Evolutionary conservation across 352 stramenopile genomes (phyloP), one percentile per base, ranked within the genome.

Genomic region (Pythium volutum): DNA sequence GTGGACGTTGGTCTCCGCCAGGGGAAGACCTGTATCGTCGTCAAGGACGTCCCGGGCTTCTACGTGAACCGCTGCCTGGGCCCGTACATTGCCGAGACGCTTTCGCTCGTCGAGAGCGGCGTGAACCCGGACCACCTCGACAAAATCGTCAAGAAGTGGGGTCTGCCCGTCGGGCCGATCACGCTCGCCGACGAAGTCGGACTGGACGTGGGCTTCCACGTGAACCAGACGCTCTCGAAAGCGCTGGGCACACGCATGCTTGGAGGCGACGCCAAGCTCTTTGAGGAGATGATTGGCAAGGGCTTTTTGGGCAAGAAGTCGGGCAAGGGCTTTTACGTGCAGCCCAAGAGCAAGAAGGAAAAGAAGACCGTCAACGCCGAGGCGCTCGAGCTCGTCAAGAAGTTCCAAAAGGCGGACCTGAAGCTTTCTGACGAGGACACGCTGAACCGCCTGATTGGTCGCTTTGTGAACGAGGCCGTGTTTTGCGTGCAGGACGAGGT

Each of bases 21-120:
- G 76, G 97, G 97, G 33, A 99, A 99, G 81, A 99, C 96, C 8
- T 97, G 88, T 61, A 98, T 99, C 33, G 87, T 98, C 46, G 96
- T 99, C 46, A 99, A 99, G 80, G 97, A 99, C 75, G 96, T 99
- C 1, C 96, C 97, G n/a, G 97, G 97, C 41, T 99, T 99, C 72
- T 99, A 99, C 70, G 97, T 99, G 31, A 99, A 99, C 81, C 87
- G 97, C 26, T 98, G 94, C 74, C 83, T 99, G 34, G 96, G 94
- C 25, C 97, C 97, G 20, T 98, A 98, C 71, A 90, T 96, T 55
- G 83, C 85, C 26, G 82, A 97, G 74, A 90, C 93, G 25, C 81
- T 95, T n/a, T 85, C 91, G n/a, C 70, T 98, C 10, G 77, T 98
- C 3, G 79, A 89, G 45, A 89, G 92, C 68, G 97, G 97, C 59